These are phyloP conservation scores for Neobulgaria alba DNA, from an alignment of 2,329 filamentous ascomycete species.

Conservation along the genomic window DNA sequence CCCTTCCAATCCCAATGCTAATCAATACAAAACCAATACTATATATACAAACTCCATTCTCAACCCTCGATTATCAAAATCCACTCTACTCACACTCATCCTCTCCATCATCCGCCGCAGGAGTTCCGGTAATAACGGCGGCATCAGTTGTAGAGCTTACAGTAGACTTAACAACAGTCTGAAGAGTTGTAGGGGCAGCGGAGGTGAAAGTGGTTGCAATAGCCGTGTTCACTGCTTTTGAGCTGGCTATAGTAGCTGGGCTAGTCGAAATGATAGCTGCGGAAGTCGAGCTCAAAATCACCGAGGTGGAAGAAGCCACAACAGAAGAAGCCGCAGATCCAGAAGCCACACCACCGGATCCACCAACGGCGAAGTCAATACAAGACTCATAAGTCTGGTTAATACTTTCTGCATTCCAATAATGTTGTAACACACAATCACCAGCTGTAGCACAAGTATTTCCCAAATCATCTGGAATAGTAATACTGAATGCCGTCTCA, in stretches of 20 bases:
- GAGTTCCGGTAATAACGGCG: too few species aligned
- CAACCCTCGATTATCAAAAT: too few species aligned
- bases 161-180: too few species aligned
- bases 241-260: not conserved
- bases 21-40: too few species aligned
- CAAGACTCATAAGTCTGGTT: not conserved
- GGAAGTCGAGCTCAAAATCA: not conserved
- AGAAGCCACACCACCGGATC: not conserved
- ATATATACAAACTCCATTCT: too few species aligned
- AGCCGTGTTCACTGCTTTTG: not conserved
- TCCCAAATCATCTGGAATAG: conserved; percentile 41
- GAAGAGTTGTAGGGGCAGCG: not conserved
- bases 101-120: too few species aligned
- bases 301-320: not conserved
- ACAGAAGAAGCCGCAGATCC: not conserved
- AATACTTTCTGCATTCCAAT: not conserved
- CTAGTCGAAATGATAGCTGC: not conserved
- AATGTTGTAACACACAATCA: conserved; percentile 14
- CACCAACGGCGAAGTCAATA: not conserved
- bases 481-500: conserved; percentile 44
- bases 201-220: not conserved
- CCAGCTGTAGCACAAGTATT: conserved; percentile 29
- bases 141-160: too few species aligned
- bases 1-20: too few species aligned
- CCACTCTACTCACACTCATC: too few species aligned